A percentile compares a stretch with the other conserved stretches of the same genome.
phyloP scores from a whole-genome alignment of 169 alveolate species.

The Plasmodium gaboni region DNA sequence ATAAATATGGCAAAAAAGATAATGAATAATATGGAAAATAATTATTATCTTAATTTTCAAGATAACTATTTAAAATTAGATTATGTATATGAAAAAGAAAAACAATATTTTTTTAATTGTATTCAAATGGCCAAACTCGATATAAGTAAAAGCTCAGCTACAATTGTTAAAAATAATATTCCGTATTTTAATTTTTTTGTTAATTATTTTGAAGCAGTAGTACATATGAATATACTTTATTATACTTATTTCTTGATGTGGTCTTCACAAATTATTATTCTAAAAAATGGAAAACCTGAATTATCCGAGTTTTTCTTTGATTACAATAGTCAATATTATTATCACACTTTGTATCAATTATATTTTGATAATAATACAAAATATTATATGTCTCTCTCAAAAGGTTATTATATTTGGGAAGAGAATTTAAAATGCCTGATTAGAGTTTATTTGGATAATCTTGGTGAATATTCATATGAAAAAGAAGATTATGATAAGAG shows the following conservation, averaged over 20 bases:
- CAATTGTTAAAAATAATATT: conserved; percentile 16
- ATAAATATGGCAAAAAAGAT: conserved; percentile 18
- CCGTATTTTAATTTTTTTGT: conserved; percentile 72
- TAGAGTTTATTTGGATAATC: conserved; percentile 43
- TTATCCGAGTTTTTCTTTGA: conserved; percentile 63
- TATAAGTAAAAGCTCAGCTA: conserved; percentile 40
- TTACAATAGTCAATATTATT: conserved; percentile 58
- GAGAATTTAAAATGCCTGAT: conserved; percentile 64
- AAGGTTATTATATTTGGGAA: conserved; percentile 82
- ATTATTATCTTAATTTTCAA: conserved; percentile 50
- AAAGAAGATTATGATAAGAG: neutral
- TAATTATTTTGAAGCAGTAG: conserved; percentile 40
- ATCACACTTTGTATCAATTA: conserved; percentile 60
- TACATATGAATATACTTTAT: conserved; percentile 9
- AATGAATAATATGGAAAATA: conserved; percentile 69
- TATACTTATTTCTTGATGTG: conserved; percentile 45
- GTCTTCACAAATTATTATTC: conserved; percentile 67
- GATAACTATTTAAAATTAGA: conserved; percentile 57
- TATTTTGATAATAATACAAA: conserved; percentile 85
- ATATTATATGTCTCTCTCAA: conserved; percentile 82
- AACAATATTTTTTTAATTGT: conserved; percentile 48
- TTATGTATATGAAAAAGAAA: conserved; percentile 60
- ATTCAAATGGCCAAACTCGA: conserved; percentile 45
- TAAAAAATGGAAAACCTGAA: conserved; percentile 50
- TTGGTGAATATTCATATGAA: neutral